Conservation (phyloP, 108 stramenopile species). For the Skeletonema menzelii region DNA sequence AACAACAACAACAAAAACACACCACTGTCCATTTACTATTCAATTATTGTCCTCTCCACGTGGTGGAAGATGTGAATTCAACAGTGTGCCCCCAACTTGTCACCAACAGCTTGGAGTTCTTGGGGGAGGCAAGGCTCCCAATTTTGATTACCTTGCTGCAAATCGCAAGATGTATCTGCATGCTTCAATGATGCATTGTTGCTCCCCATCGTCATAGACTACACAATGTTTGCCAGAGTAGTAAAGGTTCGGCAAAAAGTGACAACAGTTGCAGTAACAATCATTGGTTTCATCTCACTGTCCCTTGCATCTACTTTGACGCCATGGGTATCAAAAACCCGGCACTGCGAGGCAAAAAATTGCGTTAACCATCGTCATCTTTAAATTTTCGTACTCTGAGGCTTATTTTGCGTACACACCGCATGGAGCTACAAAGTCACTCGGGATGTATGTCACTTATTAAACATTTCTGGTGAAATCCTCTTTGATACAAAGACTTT, state of each 20-base stretch:
- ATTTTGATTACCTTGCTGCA: not conserved
- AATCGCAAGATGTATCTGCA: not conserved
- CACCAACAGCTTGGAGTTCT: not conserved
- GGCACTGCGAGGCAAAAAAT: not conserved
- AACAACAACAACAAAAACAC: not conserved
- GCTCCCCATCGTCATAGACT: not conserved
- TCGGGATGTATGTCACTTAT: constrained; percentile 14
- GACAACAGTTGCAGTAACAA: not conserved
- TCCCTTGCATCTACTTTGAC: not conserved
- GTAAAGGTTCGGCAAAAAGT: not conserved
- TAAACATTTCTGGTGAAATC: constrained; percentile 24
- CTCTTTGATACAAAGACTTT: constrained; percentile 11
- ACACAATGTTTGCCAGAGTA: not conserved
- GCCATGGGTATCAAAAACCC: not conserved
- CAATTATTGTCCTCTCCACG: not conserved
- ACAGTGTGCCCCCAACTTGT: not conserved
- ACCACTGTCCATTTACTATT: not conserved
- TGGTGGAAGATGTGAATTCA: not conserved
- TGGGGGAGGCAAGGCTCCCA: not conserved
- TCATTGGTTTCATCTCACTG: not conserved
- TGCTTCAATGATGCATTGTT: not conserved
- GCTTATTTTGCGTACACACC: constrained; percentile 26
- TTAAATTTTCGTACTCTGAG: constrained; percentile 19
- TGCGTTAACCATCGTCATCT: constrained; percentile 8
- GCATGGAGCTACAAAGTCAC: constrained; percentile 8